Conservation (phyloP, 108 stramenopile genomes). For the Fragilaria crotonensis region DNA sequence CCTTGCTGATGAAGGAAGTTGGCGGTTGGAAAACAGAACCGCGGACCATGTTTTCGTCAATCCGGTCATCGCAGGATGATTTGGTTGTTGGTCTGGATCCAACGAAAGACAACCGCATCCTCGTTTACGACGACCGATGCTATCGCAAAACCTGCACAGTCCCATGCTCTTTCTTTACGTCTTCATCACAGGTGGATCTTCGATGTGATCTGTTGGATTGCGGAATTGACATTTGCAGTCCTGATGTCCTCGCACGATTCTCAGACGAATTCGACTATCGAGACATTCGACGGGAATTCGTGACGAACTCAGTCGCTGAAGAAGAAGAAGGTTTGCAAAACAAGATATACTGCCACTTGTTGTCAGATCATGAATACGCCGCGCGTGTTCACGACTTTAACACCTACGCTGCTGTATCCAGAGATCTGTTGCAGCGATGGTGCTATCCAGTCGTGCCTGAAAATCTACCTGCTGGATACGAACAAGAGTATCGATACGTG, state of each 20-base stretch:
- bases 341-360: constrained; percentile 80
- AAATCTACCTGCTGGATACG: constrained; percentile 36
- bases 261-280: constrained; percentile 96
- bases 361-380: constrained; percentile 65
- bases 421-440: constrained; percentile 87
- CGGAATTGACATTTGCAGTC: constrained; percentile 94
- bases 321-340: constrained; percentile 92
- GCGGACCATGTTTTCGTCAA: constrained; percentile 17
- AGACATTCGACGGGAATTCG: constrained; percentile 80
- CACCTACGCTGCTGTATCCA: constrained; percentile 81
- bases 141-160: constrained; percentile 25
- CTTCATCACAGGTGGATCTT: constrained; percentile 55
- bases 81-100: constrained; percentile 75
- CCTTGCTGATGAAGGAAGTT: constrained; percentile 66
- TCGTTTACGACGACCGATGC: constrained; percentile 58
- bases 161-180: constrained; percentile 71
- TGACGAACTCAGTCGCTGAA: constrained; percentile 88
- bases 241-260: constrained; percentile 93
- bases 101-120: constrained; percentile 54
- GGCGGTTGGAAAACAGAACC: constrained; percentile 35
- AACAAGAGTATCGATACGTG: constrained; percentile 29
- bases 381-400: constrained; percentile 81
- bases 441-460: constrained; percentile 93
- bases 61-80: constrained; percentile 57
- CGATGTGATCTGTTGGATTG: constrained; percentile 87